Conservation (phyloP, 306 rosid genomes). For the Calophaca sinica region DNA sequence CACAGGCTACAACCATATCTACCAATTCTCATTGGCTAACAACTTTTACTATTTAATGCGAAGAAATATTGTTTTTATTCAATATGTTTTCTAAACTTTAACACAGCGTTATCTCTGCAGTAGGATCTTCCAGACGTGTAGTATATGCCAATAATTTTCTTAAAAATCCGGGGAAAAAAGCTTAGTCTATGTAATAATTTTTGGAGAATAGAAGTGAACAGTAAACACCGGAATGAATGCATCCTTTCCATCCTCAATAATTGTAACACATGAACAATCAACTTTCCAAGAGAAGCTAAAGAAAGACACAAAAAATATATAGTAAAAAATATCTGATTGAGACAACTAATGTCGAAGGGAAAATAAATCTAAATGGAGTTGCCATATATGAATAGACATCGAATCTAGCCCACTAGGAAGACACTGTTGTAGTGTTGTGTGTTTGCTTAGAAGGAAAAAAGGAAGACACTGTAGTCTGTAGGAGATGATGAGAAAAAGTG, state of each 20-base stretch:
- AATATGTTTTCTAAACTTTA: too few species aligned
- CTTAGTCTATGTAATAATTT: not conserved
- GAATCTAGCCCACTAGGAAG: slow-evolving; percentile 41
- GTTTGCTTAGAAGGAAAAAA: not conserved
- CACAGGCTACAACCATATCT: too few species aligned
- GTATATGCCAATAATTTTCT: too few species aligned
- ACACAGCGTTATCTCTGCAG: too few species aligned
- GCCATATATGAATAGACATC: slow-evolving; percentile 7
- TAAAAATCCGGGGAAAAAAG: too few species aligned
- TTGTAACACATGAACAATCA: slow-evolving; percentile 29
- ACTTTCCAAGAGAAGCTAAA: slow-evolving; percentile 44
- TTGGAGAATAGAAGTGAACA: slow-evolving; percentile 23
- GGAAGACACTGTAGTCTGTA: not conserved
- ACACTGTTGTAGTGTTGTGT: not conserved
- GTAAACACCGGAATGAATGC: slow-evolving; percentile 14
- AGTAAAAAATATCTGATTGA: slow-evolving; percentile 26
- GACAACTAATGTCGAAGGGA: slow-evolving; percentile 43
- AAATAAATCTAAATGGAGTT: slow-evolving; percentile 36
- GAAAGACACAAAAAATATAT: slow-evolving; percentile 32
- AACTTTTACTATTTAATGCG: too few species aligned
- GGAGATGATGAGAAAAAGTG: not conserved
- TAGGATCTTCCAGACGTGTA: too few species aligned
- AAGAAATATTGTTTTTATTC: too few species aligned
- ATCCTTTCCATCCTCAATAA: slow-evolving; percentile 34
- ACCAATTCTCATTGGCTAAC: too few species aligned